Conservation (phyloP, 2,329 filamentous ascomycete species). For the Ceratocystis papillata region DNA sequence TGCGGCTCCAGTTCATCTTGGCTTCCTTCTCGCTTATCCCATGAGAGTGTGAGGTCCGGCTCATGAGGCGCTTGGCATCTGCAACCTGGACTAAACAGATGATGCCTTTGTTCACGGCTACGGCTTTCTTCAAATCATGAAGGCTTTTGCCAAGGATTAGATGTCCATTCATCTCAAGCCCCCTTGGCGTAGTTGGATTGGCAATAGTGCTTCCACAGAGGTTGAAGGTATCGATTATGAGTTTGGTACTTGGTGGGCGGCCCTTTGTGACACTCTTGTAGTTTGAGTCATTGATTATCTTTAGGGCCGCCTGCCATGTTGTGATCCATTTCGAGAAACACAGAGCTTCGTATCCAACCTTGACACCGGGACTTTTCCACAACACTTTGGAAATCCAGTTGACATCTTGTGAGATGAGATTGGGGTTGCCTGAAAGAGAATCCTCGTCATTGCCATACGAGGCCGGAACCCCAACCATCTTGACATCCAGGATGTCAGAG, state of each 20-base stretch:
- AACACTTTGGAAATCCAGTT: slow-evolving; percentile 18
- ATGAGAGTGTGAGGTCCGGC: slow-evolving; percentile 14
- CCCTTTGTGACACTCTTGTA: not conserved
- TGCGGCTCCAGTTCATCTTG: slow-evolving; percentile 26
- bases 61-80: slow-evolving; percentile 24
- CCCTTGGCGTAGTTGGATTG: not conserved
- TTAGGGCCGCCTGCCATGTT: slow-evolving; percentile 25
- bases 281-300: slow-evolving; percentile 20
- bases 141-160: not conserved
- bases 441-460: slow-evolving; percentile 21
- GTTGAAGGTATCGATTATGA: slow-evolving; percentile 30
- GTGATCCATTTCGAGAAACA: slow-evolving; percentile 25
- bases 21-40: slow-evolving; percentile 19
- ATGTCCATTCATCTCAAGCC: not conserved
- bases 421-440: slow-evolving; percentile 15
- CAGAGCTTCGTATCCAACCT: slow-evolving; percentile 26
- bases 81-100: slow-evolving; percentile 27
- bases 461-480: slow-evolving; percentile 26
- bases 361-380: slow-evolving; percentile 17
- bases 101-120: slow-evolving; percentile 6
- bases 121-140: not conserved
- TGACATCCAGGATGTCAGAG: slow-evolving; percentile 23
- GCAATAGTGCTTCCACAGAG: slow-evolving; percentile 25
- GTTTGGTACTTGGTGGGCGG: slow-evolving; percentile 23
- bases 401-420: slow-evolving; percentile 19